Evolutionary conservation across 2,329 filamentous ascomycete species (phyloP).

Genomic region (Epichloe coenophiala): DNA sequence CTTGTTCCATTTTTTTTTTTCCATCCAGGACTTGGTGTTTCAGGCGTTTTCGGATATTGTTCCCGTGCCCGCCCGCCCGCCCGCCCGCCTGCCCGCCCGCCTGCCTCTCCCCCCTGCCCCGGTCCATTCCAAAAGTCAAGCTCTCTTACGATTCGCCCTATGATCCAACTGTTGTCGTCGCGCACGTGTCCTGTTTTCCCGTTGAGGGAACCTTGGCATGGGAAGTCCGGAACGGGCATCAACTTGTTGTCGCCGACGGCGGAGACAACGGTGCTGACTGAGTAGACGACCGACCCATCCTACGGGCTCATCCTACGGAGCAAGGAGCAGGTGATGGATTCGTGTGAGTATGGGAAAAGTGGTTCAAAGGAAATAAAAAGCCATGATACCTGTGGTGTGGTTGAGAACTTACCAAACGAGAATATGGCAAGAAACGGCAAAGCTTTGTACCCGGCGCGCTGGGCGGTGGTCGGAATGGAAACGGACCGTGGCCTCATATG

Average conservation of each 20-base stretch:
- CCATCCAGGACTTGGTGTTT: constrained; percentile 5
- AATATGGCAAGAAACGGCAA: constrained; percentile 21
- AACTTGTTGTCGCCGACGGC: constrained; percentile 16
- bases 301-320: constrained; percentile 10
- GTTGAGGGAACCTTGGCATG: constrained; percentile 23
- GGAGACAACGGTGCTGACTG: constrained; percentile 9
- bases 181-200: constrained; percentile 20
- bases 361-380: too few relatives aligned
- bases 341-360: background rate
- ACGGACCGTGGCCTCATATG: too few relatives aligned
- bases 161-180: constrained; percentile 27
- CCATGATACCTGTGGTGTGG: too few relatives aligned
- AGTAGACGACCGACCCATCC: constrained; percentile 18
- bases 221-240: constrained; percentile 18
- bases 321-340: background rate
- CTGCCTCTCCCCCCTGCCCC: constrained; percentile 4
- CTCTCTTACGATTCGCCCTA: constrained; percentile 29
- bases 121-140: constrained; percentile 17
- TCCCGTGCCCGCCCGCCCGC: background rate
- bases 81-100: background rate
- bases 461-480: constrained; percentile 8
- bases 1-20: constrained; percentile 1
- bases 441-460: constrained; percentile 14
- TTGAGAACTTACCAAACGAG: constrained; percentile 13
- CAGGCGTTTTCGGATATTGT: constrained; percentile 6